Evolutionary conservation across 495 filamentous ascomycete genomes (phyloP).

Genomic region (Tuber microsphaerosporum): DNA sequence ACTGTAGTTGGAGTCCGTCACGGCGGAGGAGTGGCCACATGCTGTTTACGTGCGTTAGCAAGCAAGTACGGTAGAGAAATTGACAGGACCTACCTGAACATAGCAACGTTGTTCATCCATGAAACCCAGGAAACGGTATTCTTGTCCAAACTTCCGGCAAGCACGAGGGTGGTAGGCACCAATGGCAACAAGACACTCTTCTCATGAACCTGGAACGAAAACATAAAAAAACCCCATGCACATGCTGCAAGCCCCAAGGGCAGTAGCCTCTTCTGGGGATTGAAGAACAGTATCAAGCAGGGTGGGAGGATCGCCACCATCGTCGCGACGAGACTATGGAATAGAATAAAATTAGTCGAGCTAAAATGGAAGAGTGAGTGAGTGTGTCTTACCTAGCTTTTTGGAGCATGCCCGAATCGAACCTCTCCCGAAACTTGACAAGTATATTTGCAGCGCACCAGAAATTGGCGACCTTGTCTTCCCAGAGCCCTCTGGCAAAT

Average conservation of each 20-base stretch:
- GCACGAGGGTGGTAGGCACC: slow-evolving; percentile 80
- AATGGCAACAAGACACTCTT: slow-evolving; percentile 89
- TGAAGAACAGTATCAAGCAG: slow-evolving; percentile 67
- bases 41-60: slow-evolving; percentile 45
- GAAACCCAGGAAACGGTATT: slow-evolving; percentile 80
- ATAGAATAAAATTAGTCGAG: slow-evolving; percentile 27
- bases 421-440: slow-evolving; percentile 69
- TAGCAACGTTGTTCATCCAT: slow-evolving; percentile 82
- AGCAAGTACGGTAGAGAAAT: neutral
- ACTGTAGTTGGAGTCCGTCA: slow-evolving; percentile 77
- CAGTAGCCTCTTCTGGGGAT: slow-evolving; percentile 67
- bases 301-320: slow-evolving; percentile 67
- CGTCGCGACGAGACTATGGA: slow-evolving; percentile 59
- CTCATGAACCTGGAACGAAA: slow-evolving; percentile 95
- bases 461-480: slow-evolving; percentile 97
- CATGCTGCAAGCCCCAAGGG: slow-evolving; percentile 71
- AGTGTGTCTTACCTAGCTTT: slow-evolving; percentile 45
- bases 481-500: slow-evolving; percentile 86
- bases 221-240: slow-evolving; percentile 95
- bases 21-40: slow-evolving; percentile 83
- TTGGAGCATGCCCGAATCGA: slow-evolving; percentile 61
- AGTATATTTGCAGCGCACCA: slow-evolving; percentile 90
- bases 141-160: slow-evolving; percentile 69
- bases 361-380: neutral
- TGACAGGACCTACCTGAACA: slow-evolving; percentile 50